Evolutionary conservation across 2,329 filamentous ascomycete species (phyloP).

Genomic region (Talaromyces sp.): DNA sequence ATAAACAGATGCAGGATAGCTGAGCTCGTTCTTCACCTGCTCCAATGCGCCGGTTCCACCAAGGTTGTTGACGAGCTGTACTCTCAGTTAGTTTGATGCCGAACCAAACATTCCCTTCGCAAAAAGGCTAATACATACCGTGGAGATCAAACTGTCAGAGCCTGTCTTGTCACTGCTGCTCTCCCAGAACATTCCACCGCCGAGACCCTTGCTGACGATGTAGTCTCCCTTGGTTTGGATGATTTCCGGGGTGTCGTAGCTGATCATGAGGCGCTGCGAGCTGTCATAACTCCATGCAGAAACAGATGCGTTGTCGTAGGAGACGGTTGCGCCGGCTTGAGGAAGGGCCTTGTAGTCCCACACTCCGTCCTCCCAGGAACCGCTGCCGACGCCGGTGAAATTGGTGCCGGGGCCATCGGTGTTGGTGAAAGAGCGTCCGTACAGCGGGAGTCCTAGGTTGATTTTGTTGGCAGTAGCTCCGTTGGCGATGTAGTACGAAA

Average conservation of each 20-base stretch:
- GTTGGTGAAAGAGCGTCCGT: slow-evolving; percentile 76
- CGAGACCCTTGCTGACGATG: slow-evolving; percentile 62
- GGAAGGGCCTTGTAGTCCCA: slow-evolving; percentile 83
- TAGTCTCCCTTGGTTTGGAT: slow-evolving; percentile 53
- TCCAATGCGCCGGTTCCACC: slow-evolving; percentile 39
- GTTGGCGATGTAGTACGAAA: slow-evolving; percentile 63
- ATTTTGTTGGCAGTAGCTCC: slow-evolving; percentile 68
- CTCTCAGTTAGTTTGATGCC: neutral
- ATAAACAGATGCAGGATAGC: slow-evolving; percentile 50
- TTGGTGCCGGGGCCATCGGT: slow-evolving; percentile 68
- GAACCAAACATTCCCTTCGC: neutral
- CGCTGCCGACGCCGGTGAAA: slow-evolving; percentile 69
- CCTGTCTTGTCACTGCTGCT: slow-evolving; percentile 69
- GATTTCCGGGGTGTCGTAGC: slow-evolving; percentile 65
- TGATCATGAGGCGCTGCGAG: slow-evolving; percentile 57
- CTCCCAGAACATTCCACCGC: slow-evolving; percentile 98
- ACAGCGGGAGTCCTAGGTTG: slow-evolving; percentile 86
- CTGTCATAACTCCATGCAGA: slow-evolving; percentile 66
- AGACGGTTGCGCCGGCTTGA: slow-evolving; percentile 57
- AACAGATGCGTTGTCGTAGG: slow-evolving; percentile 54
- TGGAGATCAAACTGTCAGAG: slow-evolving; percentile 61
- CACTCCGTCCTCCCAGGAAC: slow-evolving; percentile 64
- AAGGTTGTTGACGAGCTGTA: slow-evolving; percentile 27
- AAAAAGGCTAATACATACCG: slow-evolving; percentile 24
- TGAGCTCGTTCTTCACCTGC: slow-evolving; percentile 42